These are phyloP conservation scores for Tieghemiomyces parasiticus DNA, from an alignment of 192 early-diverging fungal species.

Conservation along the genomic window DNA sequence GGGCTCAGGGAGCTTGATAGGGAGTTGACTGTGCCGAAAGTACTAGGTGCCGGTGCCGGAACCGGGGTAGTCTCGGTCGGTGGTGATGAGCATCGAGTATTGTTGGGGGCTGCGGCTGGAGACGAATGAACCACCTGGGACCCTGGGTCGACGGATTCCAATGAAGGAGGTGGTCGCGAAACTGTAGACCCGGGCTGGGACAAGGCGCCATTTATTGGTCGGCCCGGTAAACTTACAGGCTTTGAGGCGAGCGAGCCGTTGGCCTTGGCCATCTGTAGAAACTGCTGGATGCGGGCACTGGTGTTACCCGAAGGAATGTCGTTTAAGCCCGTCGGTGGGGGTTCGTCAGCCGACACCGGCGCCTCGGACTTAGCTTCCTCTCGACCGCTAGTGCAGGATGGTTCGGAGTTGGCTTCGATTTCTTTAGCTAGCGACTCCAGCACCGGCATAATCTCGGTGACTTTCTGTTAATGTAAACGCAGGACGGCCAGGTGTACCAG, in stretches of 20 bases:
- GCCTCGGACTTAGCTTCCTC: neutral
- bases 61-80: too few species aligned
- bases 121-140: neutral
- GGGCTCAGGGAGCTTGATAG: neutral
- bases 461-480: too few species aligned
- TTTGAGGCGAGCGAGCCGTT: neutral
- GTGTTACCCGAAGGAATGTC: constrained; percentile 6
- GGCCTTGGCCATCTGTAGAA: neutral
- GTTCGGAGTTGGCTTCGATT: neutral
- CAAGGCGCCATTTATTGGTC: neutral
- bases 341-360: neutral
- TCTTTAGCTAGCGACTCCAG: constrained; percentile 1
- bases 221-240: neutral
- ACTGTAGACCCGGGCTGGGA: neutral
- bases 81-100: neutral
- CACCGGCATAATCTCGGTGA: neutral
- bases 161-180: neutral
- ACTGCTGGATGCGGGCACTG: constrained; percentile 11
- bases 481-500: neutral
- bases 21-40: too few species aligned
- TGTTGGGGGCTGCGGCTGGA: neutral
- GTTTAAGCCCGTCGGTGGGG: neutral
- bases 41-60: too few species aligned
- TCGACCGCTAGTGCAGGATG: neutral
- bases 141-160: neutral